phyloP scores from a whole-genome alignment of 2,329 filamentous ascomycete species.

The Colletotrichum sp. region DNA sequence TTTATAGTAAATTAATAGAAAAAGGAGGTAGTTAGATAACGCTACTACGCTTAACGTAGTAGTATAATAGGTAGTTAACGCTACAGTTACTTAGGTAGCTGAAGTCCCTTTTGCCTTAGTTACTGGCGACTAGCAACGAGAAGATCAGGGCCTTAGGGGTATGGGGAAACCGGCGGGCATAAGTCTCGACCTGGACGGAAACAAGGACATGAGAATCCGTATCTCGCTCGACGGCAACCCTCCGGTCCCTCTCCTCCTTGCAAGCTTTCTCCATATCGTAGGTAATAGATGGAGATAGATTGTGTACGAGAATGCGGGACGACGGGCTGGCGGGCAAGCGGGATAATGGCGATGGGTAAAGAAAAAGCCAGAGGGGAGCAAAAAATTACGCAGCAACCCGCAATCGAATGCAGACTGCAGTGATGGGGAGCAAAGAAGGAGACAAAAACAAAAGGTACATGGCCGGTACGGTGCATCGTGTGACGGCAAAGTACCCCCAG shows the following conservation, averaged over 20 bases:
- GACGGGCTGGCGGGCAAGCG: background rate
- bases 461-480: background rate
- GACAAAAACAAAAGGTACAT: background rate
- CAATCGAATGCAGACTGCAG: background rate
- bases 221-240: background rate
- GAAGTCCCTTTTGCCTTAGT: too few species aligned
- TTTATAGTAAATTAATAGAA: too few species aligned
- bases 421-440: background rate
- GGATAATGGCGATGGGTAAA: background rate
- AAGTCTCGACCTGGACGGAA: background rate
- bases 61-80: too few species aligned
- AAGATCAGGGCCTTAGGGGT: too few species aligned
- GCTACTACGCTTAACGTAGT: too few species aligned
- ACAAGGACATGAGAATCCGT: background rate
- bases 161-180: background rate
- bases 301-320: background rate
- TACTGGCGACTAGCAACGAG: too few species aligned
- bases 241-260: background rate
- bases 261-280: background rate
- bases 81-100: too few species aligned
- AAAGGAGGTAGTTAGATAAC: too few species aligned
- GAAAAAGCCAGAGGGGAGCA: background rate
- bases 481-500: background rate
- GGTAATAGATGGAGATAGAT: background rate
- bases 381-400: background rate